Base-by-base conservation (phyloP, 2,329 filamentous ascomycete genomes). In the Ceratocystis variospora region DNA sequence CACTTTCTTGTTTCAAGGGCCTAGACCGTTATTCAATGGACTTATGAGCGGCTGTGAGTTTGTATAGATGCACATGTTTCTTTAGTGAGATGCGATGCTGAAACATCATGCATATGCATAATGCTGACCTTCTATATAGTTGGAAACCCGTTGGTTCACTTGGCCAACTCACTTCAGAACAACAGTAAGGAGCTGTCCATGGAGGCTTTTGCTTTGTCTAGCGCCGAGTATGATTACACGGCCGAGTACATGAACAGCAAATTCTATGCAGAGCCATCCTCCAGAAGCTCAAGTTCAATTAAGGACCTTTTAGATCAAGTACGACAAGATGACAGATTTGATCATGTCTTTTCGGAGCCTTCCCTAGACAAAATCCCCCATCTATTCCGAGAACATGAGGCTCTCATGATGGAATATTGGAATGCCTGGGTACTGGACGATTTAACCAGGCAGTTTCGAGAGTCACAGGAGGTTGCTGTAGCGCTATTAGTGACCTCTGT, bases 91-190 rank as follows among this genome's bases (percentile, higher is more conserved):
- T 33, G 7, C 63, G n/a, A 31, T 44, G 7, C 63, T 67, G 37
- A 55, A 15, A 12, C 33, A 12, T 8, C 15, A n/a, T 17, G 8
- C n/a, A 62, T 33, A 25, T 33, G 31, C 7, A n/a, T 15, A 31
- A 31, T 12, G 17, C 63, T 65, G 41, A 68, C 68, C 68, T 65
- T 66, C 3, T 22, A 3, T 59, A 46, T 70, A 93, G 89, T 96
- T 68, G 93, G 88, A 19, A 90, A 96, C 72, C 89, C 93, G 1
- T 79, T 97, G n/a, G 94, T 97, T 67, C 94, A 97, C 72, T 81
- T 99, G 1, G 92, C 86, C n/a, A 96, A 96, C 73, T 94, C 91
- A 8, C 93, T 88, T 73, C 93, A 99, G 77, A 80, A 97, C 71
- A 84, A 89, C 69, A 94, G 83, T 71, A 88, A 87, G 67, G 93